These are phyloP conservation scores for Aspergillus heteromorphus DNA, from an alignment of 495 filamentous ascomycete genomes.

Conservation along the genomic window DNA sequence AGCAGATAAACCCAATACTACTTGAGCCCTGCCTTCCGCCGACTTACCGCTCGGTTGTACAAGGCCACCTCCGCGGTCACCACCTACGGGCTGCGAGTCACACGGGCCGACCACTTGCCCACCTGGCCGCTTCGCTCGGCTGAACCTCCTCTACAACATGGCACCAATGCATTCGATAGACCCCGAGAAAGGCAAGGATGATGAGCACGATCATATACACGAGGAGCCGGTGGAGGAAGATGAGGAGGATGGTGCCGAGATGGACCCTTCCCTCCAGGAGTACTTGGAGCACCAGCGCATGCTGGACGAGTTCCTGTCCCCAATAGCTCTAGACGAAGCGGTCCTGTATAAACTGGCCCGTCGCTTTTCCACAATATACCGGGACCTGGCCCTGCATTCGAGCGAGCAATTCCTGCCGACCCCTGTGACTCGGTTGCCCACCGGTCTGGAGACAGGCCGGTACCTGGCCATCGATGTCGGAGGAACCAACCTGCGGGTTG, in stretches of 20 bases:
- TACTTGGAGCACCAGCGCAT: conserved; percentile 27
- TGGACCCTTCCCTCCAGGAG: conserved; percentile 29
- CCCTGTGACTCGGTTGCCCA: conserved; percentile 67
- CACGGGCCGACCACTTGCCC: background rate
- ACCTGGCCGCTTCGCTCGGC: background rate
- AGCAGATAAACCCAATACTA: conserved; percentile 3
- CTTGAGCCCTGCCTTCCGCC: conserved; percentile 1
- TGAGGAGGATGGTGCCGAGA: conserved; percentile 32
- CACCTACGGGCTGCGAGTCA: background rate
- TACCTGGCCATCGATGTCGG: conserved; percentile 78
- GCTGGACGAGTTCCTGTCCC: conserved; percentile 37
- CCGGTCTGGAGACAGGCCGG: conserved; percentile 57
- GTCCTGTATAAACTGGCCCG: conserved; percentile 55
- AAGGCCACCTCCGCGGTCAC: background rate
- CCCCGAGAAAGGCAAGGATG: conserved; percentile 29
- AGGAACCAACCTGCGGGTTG: conserved; percentile 74
- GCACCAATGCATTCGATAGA: conserved; percentile 23
- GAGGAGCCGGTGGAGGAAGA: conserved; percentile 40
- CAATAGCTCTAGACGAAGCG: conserved; percentile 35
- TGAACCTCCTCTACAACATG: conserved; percentile 19
- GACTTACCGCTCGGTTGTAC: conserved; percentile 2
- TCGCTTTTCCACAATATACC: conserved; percentile 57
- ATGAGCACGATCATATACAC: conserved; percentile 30
- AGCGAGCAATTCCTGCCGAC: conserved; percentile 72
- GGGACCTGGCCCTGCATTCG: conserved; percentile 58